Percentiles rank a stretch among this genome's conserved stretches.
These are phyloP conservation scores for Ganoderma lucidum DNA, from an alignment of 1,284 basidiomycete species.

Conservation along the genomic window DNA sequence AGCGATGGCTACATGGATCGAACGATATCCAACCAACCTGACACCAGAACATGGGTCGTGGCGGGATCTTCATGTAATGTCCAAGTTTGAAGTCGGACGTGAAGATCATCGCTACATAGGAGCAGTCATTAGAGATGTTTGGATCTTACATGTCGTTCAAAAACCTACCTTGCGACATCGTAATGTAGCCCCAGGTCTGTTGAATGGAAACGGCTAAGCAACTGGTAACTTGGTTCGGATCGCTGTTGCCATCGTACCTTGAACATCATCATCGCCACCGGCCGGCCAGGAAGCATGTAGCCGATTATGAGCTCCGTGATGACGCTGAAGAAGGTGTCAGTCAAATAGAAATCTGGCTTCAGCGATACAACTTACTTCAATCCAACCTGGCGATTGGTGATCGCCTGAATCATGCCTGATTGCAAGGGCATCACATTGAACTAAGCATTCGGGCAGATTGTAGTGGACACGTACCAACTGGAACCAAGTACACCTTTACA, in stretches of 20 bases:
- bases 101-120: conserved; percentile 47
- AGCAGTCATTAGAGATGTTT: background rate
- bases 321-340: conserved; percentile 39
- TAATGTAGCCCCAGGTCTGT: conserved; percentile 56
- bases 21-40: conserved; percentile 37
- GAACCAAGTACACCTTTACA: conserved; percentile 52
- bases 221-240: background rate
- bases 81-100: conserved; percentile 76
- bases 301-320: conserved; percentile 59
- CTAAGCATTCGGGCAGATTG: background rate
- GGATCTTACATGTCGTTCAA: background rate
- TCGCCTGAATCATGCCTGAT: conserved; percentile 59
- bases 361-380: conserved; percentile 44
- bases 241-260: conserved; percentile 35
- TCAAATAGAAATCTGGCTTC: background rate
- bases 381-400: conserved; percentile 59
- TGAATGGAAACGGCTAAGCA: background rate
- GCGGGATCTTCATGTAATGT: conserved; percentile 76
- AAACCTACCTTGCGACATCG: conserved; percentile 49
- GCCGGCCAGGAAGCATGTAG: conserved; percentile 55
- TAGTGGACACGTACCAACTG: conserved; percentile 44
- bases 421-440: background rate
- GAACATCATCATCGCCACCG: conserved; percentile 57
- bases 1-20: background rate
- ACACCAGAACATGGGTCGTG: conserved; percentile 62